Base-by-base conservation (phyloP, 306 rosid genomes). In the Begonia loranthoides region DNA sequence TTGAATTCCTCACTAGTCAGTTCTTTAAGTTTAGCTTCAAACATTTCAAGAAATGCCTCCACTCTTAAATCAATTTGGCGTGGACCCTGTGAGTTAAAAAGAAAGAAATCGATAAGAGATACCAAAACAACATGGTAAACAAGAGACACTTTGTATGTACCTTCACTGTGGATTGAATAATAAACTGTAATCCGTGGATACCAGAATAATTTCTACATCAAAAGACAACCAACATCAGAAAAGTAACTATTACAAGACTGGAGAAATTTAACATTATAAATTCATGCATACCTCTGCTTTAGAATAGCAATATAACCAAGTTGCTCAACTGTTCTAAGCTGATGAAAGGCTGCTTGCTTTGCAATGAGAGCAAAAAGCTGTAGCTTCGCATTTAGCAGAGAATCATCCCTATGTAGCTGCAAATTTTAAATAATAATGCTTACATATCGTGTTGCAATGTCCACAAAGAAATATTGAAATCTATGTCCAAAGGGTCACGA, bases 261-360 rank as follows among this genome's bases (percentile, higher is more conserved):
- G 46, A 41, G 56, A 64, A 50, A 52, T 9, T 44, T 28, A 45
- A 41, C 51, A 57, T 4, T 12, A 64, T 15, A 46, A 60, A 39
- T 50, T 43, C 11, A n/a, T 45, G 17, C 79, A 70, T 54, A 81
- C 99, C 92, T 82, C 71, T 64, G 77, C 81, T 58, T 52, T 56
- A 90, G 84, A 56, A 50, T 66, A 45, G 99, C 74, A 56, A 85
- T 72, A 69, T 90, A 90, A 55, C 99, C 99, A 43, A 90, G 92
- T 61, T 90, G 99, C 74, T 90, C 99, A 66, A 90, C 99, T 43
- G 86, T 67, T 66, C 95, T 80, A 70, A 90, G 95, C 78, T 90
- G 99, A 72, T 90, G 95, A 70, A 85, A 90, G 15, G 95, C 79
- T 15, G 99, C 79, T 56, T 82, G 92, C 83, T 90, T 78, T 10